These are phyloP conservation scores for Trifolium subterraneum DNA, from an alignment of 306 rosid genomes.

Conservation along the genomic window DNA sequence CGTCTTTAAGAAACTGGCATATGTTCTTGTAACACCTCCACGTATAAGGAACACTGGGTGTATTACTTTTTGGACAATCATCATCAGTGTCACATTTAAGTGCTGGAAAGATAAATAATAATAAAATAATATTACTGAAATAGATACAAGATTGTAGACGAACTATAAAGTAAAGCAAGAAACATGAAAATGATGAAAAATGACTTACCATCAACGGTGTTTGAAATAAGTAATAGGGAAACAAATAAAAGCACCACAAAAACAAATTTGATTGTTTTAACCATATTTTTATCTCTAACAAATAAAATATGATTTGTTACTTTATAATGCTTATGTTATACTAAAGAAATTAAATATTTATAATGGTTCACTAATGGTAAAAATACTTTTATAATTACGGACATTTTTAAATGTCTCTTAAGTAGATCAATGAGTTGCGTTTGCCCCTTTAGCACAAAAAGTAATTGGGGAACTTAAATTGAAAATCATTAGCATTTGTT, in stretches of 20 bases:
- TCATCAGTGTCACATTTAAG: background rate
- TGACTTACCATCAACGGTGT: background rate
- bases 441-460: background rate
- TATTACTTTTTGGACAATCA: background rate
- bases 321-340: too few species aligned
- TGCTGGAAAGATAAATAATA: too few species aligned
- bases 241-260: background rate
- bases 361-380: too few species aligned
- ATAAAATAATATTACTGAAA: too few species aligned
- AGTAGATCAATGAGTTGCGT: background rate
- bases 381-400: too few species aligned
- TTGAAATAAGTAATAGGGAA: background rate
- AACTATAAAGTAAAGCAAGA: too few species aligned
- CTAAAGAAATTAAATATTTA: too few species aligned
- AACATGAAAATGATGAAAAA: too few species aligned
- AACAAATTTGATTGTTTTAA: background rate
- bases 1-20: background rate
- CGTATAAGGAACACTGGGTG: too few species aligned
- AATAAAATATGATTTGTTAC: background rate
- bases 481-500: too few species aligned
- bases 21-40: background rate
- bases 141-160: too few species aligned
- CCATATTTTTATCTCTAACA: background rate
- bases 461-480: background rate
- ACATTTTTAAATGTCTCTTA: background rate